phyloP scores from a whole-genome alignment of 2,329 filamentous ascomycete genomes.

The Epichloe sibirici region DNA sequence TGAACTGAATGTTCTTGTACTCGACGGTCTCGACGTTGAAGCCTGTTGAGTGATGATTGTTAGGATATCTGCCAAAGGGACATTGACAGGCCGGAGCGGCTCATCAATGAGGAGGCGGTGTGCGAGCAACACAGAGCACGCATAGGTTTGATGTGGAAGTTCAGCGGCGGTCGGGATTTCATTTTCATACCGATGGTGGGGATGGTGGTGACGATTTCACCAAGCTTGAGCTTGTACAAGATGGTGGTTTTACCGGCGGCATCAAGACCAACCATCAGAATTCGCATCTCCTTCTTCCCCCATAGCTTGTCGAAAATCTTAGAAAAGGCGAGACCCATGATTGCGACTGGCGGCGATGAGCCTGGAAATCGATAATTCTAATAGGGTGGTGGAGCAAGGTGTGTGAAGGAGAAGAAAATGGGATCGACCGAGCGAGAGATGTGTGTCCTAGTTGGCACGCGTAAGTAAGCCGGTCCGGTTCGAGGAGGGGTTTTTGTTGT shows the following conservation, averaged over 20 bases:
- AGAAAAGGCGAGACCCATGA: constrained; percentile 96
- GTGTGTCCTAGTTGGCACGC: constrained; percentile 18
- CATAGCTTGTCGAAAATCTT: constrained; percentile 93
- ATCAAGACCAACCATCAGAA: constrained; percentile 99
- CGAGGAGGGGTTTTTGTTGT: constrained; percentile 13
- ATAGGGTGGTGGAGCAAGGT: constrained; percentile 6
- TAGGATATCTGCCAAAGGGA: neutral
- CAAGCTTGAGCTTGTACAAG: constrained; percentile 99
- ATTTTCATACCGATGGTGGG: constrained; percentile 75
- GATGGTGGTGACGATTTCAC: constrained; percentile 98
- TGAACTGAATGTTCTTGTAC: constrained; percentile 99
- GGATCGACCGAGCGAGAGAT: constrained; percentile 7
- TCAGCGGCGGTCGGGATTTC: constrained; percentile 5
- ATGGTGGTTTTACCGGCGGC: constrained; percentile 99
- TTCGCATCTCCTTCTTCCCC: constrained; percentile 99
- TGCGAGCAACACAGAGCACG: neutral
- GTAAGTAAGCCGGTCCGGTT: constrained; percentile 14
- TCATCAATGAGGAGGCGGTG: neutral
- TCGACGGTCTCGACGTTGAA: constrained; percentile 99
- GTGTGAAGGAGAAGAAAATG: constrained; percentile 9
- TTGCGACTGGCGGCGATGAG: constrained; percentile 40
- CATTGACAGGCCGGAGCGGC: neutral
- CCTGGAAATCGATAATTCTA: constrained; percentile 11
- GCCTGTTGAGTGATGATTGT: constrained; percentile 35
- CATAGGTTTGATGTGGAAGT: neutral